These are phyloP conservation scores for Juncus effusus DNA, from an alignment of 176 grass and related monocot species.

Conservation along the genomic window DNA sequence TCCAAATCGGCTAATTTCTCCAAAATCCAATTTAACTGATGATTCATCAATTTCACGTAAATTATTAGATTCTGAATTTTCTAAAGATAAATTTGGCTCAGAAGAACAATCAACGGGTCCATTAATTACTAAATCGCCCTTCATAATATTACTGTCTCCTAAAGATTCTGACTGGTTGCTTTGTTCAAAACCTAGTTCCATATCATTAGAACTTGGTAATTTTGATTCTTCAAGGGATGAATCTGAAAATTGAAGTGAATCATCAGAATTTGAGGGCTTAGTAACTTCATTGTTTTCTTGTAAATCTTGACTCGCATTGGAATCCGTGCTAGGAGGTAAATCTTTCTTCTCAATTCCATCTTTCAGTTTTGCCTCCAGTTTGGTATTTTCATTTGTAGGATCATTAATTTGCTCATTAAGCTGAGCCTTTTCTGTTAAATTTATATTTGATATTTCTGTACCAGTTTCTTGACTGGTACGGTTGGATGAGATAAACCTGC, in stretches of 20 bases:
- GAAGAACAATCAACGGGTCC: neutral
- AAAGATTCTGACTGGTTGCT: no score
- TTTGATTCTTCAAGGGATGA: no score
- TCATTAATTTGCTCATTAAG: constrained; percentile 2
- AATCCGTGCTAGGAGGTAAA: constrained; percentile 7
- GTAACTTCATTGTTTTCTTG: neutral
- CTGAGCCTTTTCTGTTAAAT: constrained; percentile 3
- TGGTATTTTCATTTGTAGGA: no score
- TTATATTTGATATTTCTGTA: neutral
- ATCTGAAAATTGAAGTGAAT: no score
- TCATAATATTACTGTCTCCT: neutral
- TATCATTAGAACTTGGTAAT: no score
- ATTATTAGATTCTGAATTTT: neutral
- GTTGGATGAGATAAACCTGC: constrained; percentile 7
- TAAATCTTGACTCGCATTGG: constrained; percentile 1
- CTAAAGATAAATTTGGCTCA: constrained; percentile 5
- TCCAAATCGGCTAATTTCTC: constrained; percentile 17
- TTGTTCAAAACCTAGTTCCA: no score
- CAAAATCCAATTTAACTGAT: constrained; percentile 12
- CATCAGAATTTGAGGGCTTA: no score
- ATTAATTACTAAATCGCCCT: neutral
- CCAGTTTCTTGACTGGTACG: neutral
- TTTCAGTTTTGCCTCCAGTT: no score
- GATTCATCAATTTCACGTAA: neutral
- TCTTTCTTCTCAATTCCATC: constrained; percentile 2